phyloP scores from a whole-genome alignment of 306 rosid genomes.

The Prunus dulcis region DNA sequence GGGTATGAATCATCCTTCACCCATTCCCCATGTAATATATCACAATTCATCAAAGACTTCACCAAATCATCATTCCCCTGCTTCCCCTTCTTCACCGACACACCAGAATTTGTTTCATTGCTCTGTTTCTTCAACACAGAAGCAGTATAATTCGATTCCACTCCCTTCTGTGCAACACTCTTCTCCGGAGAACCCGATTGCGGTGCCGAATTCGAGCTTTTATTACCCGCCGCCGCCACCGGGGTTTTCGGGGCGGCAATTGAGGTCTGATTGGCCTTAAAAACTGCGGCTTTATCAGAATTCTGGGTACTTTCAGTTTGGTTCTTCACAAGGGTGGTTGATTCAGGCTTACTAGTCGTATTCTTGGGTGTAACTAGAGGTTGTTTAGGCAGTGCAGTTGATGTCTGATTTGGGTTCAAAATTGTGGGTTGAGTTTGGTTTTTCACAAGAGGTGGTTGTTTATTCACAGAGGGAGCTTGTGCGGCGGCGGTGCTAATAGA shows the following conservation, averaged over 20 bases:
- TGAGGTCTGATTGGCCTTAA: slow-evolving; percentile 27
- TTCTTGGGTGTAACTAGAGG: background rate
- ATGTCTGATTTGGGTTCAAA: slow-evolving; percentile 36
- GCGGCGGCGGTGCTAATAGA: slow-evolving; percentile 44
- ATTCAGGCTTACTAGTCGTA: slow-evolving; percentile 11
- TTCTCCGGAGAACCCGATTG: slow-evolving; percentile 17
- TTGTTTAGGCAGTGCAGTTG: background rate
- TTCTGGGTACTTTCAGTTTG: slow-evolving; percentile 9
- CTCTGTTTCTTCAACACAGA: slow-evolving; percentile 38
- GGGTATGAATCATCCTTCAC: slow-evolving; percentile 70
- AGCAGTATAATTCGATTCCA: slow-evolving; percentile 36
- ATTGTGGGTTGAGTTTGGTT: slow-evolving; percentile 28
- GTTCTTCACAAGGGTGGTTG: slow-evolving; percentile 10
- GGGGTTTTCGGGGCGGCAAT: slow-evolving; percentile 10
- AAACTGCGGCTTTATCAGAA: slow-evolving; percentile 14
- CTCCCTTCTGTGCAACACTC: slow-evolving; percentile 11
- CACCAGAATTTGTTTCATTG: slow-evolving; percentile 18
- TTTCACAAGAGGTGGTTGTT: slow-evolving; percentile 13
- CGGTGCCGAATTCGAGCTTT: background rate
- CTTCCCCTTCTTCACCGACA: slow-evolving; percentile 21
- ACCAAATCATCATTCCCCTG: slow-evolving; percentile 33
- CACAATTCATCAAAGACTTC: slow-evolving; percentile 67
- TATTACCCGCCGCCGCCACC: slow-evolving; percentile 6
- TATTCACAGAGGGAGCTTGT: slow-evolving; percentile 17
- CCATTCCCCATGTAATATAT: slow-evolving; percentile 82